Evolutionary conservation across 108 stramenopile species (phyloP), one percentile per base, ranked within the genome.

Genomic region (Nannochloropsis salina): DNA sequence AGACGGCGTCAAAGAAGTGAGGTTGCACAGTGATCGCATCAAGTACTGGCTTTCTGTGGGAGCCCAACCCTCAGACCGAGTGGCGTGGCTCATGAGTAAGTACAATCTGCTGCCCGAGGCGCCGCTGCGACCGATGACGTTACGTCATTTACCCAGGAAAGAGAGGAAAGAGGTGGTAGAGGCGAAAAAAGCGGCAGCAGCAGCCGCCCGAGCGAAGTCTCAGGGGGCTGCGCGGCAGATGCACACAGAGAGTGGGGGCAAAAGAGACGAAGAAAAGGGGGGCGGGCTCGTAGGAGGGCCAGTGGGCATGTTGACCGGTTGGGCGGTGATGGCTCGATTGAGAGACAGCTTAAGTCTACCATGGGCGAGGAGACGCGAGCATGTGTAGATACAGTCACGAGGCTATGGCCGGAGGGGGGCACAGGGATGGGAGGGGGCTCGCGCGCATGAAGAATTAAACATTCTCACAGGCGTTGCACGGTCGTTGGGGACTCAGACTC

Each of bases 71-170:
- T 93, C 94, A 42, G 95, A 96, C 85, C 93, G 96, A 6, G 97
- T 99, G 21, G 93, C 93, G 22, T 97, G 96, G 96, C 94, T 99
- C 42, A 93, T 99, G 81, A 96, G 97, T 3, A 96, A 97, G 92
- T 83, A 84, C 22, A 84, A 84, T 45, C 80, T 88, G 22, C 84
- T 84, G 12, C 87, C 87, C 9, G 80, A 79, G 45, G 87, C 84
- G 15, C 83, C 83, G 6, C 83, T 80, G 41, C 80, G 80, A 3
- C 80, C 87, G 15, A 47, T 42, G 9, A 88, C 87, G 20, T 81
- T 83, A 15, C 84, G 44, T n/a, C 83, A 43, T 44, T 18, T 88
- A 8, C 87, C 87, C 44, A 88, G 84, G 44, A 88, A 88, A 42
- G 83, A 88, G 45, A 74, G 87, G 84, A 84, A 84, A 45, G 87